Evolutionary conservation across 805 yeast genomes (phyloP).

Genomic region (Starmera pachycereana): DNA sequence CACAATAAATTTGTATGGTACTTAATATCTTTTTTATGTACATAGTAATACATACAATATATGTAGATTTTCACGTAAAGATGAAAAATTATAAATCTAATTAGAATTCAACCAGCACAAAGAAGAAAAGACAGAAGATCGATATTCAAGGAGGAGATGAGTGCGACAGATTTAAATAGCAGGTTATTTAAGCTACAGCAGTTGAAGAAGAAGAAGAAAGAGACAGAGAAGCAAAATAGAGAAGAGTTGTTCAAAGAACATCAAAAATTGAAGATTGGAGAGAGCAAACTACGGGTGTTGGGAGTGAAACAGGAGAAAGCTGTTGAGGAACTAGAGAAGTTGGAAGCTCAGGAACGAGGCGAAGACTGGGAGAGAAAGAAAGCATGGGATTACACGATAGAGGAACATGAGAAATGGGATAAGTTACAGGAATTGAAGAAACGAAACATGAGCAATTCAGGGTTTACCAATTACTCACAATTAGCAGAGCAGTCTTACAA

Average conservation of each 20-base stretch:
- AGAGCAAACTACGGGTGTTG: conserved; percentile 16
- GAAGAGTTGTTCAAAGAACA: conserved; percentile 28
- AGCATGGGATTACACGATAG: conserved; percentile 49
- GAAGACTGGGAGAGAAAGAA: conserved; percentile 31
- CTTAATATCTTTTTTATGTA: too few relatives aligned
- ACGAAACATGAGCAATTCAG: conserved; percentile 22
- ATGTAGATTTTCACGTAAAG: too few relatives aligned
- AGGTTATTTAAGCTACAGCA: conserved; percentile 17
- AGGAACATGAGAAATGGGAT: conserved; percentile 59
- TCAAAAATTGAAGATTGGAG: conserved; percentile 16
- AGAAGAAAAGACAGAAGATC: not conserved
- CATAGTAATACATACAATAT: too few relatives aligned
- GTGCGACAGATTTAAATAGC: not conserved
- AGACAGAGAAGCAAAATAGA: conserved; percentile 22
- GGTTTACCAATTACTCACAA: conserved; percentile 38
- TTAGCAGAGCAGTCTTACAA: conserved; percentile 53
- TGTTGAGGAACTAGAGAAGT: conserved; percentile 26
- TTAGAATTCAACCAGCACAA: too few relatives aligned
- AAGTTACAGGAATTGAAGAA: conserved; percentile 23
- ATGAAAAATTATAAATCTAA: too few relatives aligned
- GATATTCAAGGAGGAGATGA: not conserved
- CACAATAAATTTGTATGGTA: too few relatives aligned
- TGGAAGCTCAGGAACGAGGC: conserved; percentile 21
- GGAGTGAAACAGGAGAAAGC: conserved; percentile 26
- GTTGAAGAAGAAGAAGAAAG: conserved; percentile 19